Evolutionary conservation across 2,329 filamentous ascomycete species (phyloP).

Genomic region (Lojkania enalia): DNA sequence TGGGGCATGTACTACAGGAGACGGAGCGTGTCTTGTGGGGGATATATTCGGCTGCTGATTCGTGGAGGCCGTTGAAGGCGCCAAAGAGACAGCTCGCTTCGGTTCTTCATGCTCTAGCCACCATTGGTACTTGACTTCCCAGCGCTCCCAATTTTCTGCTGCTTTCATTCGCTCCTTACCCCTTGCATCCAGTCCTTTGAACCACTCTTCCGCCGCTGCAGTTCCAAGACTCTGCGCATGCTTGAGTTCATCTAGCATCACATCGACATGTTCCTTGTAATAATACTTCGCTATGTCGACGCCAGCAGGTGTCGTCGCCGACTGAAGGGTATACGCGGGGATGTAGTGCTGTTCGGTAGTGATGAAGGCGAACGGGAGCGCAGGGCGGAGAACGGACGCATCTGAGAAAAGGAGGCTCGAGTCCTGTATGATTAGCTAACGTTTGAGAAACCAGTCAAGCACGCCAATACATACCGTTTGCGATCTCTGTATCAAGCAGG

Average conservation of each 20-base stretch:
- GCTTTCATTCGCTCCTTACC: conserved; percentile 65
- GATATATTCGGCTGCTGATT: conserved; percentile 27
- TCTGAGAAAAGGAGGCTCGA: conserved; percentile 68
- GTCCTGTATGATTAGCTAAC: conserved; percentile 61
- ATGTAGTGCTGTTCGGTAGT: conserved; percentile 65
- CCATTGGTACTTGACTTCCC: conserved; percentile 56
- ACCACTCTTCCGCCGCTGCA: conserved; percentile 74
- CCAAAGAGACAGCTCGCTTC: conserved; percentile 21
- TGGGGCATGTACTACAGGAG: conserved; percentile 39
- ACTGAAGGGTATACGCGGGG: conserved; percentile 59
- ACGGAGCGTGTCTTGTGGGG: conserved; percentile 28
- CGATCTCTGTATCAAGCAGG: conserved; percentile 64
- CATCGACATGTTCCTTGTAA: conserved; percentile 63
- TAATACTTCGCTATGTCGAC: conserved; percentile 68
- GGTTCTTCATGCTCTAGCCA: conserved; percentile 23
- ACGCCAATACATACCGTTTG: conserved; percentile 61
- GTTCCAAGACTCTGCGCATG: conserved; percentile 67
- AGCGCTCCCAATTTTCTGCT: conserved; percentile 74
- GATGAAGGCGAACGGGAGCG: conserved; percentile 70
- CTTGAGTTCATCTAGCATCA: conserved; percentile 64
- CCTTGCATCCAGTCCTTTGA: conserved; percentile 69
- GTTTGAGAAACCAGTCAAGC: conserved; percentile 4
- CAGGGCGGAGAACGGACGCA: conserved; percentile 64
- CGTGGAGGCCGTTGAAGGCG: conserved; percentile 20
- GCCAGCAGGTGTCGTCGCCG: conserved; percentile 51